Conservation (phyloP, 495 filamentous ascomycete genomes). For the Hypoxylon trugodes region DNA sequence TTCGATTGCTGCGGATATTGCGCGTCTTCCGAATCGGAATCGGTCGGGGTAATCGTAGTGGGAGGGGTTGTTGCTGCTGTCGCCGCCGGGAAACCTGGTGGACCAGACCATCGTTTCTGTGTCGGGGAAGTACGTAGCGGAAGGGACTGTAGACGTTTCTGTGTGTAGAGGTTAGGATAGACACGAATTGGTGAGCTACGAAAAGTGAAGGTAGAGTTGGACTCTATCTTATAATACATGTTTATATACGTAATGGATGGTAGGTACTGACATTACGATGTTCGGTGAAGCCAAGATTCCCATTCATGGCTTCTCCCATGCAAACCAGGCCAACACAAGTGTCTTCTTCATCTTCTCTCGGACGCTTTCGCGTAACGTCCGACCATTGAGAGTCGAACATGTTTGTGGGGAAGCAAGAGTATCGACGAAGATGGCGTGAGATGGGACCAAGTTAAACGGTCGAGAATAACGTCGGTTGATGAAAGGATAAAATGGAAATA, state of each 20-base stretch:
- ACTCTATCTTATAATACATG: background rate
- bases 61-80: constrained; percentile 24
- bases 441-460: background rate
- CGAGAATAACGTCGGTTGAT: background rate
- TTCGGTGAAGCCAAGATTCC: constrained; percentile 55
- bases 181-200: background rate
- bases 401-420: background rate
- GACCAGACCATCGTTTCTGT: constrained; percentile 49
- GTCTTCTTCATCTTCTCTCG: constrained; percentile 35
- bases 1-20: constrained; percentile 34
- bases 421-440: background rate
- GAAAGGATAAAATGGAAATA: background rate
- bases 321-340: constrained; percentile 8
- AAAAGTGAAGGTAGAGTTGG: background rate
- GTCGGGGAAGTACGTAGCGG: constrained; percentile 53
- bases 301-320: constrained; percentile 24
- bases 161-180: constrained; percentile 9
- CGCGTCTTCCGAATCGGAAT: constrained; percentile 48
- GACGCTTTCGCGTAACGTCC: constrained; percentile 39
- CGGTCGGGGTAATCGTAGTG: constrained; percentile 47
- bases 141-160: constrained; percentile 60
- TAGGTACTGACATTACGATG: constrained; percentile 56
- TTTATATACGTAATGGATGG: background rate
- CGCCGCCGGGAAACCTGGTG: constrained; percentile 43
- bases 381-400: constrained; percentile 40